Base-by-base conservation (phyloP, 2,329 filamentous ascomycete species). In the Apiospora aurea region DNA sequence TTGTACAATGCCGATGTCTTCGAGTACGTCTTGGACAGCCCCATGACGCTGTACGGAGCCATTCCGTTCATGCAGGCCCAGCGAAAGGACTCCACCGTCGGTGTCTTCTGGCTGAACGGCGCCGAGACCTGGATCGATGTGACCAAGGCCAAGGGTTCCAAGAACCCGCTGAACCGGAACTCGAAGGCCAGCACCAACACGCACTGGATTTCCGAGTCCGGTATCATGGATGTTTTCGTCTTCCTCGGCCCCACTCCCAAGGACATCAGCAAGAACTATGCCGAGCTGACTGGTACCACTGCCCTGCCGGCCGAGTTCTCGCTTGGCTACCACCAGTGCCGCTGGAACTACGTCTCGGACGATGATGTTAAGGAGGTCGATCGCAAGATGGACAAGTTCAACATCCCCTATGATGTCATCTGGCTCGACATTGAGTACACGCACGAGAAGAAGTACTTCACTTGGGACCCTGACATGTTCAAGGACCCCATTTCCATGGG, bases 341-440 rank as follows among this genome's bases (percentile, higher is more conserved):
- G 96, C 77, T 99, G 96, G 96, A 99, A 99, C 84, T 99, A 99
- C 80, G 92, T 98, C 71, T 97, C 94, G 0, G 96, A 98, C 78
- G 95, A 98, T 75, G 96, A 99, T 82, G 95, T 99, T 72, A 97
- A 94, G 82, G 95, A 98, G 78, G 96, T 99, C 57, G 95, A 98
- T 81, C 91, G 93, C 75, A 97, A 97, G 81, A 97, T 99, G 85
- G 95, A 98, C 85, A 97, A 96, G 84, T 90, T 92, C 83, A 92
- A 94, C 80, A 98, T 99, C 71, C 96, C 96, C 0, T 99, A 98
- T 84, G 96, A 99, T 82, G 94, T 98, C 75, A 99, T 99, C 78
- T 99, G 96, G 96, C 91, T 99, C 24, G 96, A 99, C 78, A 94
- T 99, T 76, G 96, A 99, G 84, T 99, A 98, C 82, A 97, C 95